Base-by-base conservation (phyloP, 352 stramenopile genomes). In the Pilasporangium apinafurcum region DNA sequence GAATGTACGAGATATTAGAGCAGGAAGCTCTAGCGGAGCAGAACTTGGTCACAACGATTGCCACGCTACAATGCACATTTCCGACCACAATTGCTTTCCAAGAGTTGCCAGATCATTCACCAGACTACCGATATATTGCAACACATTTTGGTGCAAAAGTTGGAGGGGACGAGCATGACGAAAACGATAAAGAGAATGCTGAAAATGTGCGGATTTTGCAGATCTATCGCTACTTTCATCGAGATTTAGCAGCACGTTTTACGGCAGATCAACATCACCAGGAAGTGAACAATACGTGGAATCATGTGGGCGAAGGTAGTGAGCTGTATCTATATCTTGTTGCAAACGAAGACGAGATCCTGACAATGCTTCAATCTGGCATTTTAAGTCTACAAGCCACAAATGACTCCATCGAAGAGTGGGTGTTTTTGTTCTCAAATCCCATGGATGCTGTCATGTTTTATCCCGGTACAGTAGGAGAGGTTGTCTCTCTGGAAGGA, bases 151-250 rank as follows among this genome's bases (percentile, higher is more conserved):
- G 49, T n/a, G 22, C 39, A 40, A 34, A 38, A n/a, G n/a, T n/a
- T n/a, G n/a, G n/a, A n/a, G n/a, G n/a, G n/a, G n/a, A n/a, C n/a
- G n/a, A n/a, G n/a, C 8, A 51, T 12, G 22, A 48, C 17, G 33
- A 34, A n/a, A 27, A 14, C 18, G 21, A 41, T 1, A 31, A 37
- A 17, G 41, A 29, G 7, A 28, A 4, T 10, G 29, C 18, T 14
- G 26, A 42, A 31, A 34, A 37, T 24, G 47, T 67, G 0, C 35
- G 51, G 8, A 38, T 85, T 8, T 38, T 85, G 20, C 56, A 79
- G 44, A 65, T 76, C 16, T 64, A 81, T 37, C 61, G 72, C 4
- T 72, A 67, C 28, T 75, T 68, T 33, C 59, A 83, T 18, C 46
- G 62, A 0, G 55, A 67, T 9, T 33, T 79, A 20, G 42, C 45